These are phyloP conservation scores for Geotrichum carabidarum DNA, from an alignment of 1,139 yeast species.

Conservation along the genomic window DNA sequence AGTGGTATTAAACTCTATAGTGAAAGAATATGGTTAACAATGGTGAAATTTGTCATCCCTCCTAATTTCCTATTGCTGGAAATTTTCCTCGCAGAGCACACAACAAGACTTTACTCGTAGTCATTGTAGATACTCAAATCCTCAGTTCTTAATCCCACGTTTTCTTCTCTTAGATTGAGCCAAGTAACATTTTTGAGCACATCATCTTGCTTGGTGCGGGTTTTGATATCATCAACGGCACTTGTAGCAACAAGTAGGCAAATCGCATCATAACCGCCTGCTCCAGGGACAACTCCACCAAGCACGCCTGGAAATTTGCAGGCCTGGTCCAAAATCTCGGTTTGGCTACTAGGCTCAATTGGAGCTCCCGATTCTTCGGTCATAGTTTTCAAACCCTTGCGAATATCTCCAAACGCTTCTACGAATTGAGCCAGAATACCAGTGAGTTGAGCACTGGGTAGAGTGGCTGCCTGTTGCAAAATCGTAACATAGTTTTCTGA, in stretches of 20 bases:
- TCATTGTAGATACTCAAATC: slow-evolving; percentile 4
- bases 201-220: slow-evolving; percentile 34
- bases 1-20: background rate
- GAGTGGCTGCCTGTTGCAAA: slow-evolving; percentile 12
- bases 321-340: slow-evolving; percentile 62
- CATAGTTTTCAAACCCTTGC: slow-evolving; percentile 53
- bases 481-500: slow-evolving; percentile 19
- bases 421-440: slow-evolving; percentile 19
- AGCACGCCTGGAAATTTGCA: slow-evolving; percentile 60
- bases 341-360: slow-evolving; percentile 81
- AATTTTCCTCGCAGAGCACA: background rate
- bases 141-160: slow-evolving; percentile 33
- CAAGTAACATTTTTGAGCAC: slow-evolving; percentile 30
- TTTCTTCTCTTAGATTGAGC: slow-evolving; percentile 36
- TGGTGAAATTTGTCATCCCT: background rate
- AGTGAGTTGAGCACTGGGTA: slow-evolving; percentile 19
- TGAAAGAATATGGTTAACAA: background rate
- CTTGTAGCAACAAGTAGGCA: slow-evolving; percentile 58
- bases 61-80: slow-evolving; percentile 1
- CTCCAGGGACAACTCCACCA: slow-evolving; percentile 97
- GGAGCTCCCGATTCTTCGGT: slow-evolving; percentile 70
- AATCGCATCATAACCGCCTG: slow-evolving; percentile 95
- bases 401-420: slow-evolving; percentile 44
- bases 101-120: background rate
- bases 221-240: slow-evolving; percentile 41